A percentile compares a stretch with the other conserved stretches of the same genome.
Evolutionary conservation across 2,329 filamentous ascomycete species (phyloP).

Genomic region (Exophiala alcalophila): DNA sequence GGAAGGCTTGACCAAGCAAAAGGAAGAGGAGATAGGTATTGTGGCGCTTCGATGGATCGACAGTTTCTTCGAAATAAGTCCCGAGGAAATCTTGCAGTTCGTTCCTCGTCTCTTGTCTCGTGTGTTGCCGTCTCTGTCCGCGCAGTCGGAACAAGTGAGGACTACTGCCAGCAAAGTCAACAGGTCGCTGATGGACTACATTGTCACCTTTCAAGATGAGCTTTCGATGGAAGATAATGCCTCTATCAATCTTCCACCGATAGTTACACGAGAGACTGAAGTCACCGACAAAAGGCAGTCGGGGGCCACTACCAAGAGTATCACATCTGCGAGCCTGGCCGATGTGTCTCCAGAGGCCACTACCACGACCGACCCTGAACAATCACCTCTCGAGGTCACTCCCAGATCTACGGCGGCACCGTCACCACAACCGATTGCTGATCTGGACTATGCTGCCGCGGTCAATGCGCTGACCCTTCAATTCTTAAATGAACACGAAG

Average conservation of each 20-base stretch:
- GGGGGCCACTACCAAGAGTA: slow-evolving; percentile 39
- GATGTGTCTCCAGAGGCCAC: slow-evolving; percentile 14
- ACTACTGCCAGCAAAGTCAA: slow-evolving; percentile 88
- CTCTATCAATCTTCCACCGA: slow-evolving; percentile 44
- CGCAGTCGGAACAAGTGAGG: slow-evolving; percentile 82
- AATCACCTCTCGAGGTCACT: slow-evolving; percentile 33
- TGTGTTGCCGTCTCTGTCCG: slow-evolving; percentile 90
- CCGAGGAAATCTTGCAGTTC: slow-evolving; percentile 92
- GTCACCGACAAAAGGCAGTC: slow-evolving; percentile 30
- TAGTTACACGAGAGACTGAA: slow-evolving; percentile 30
- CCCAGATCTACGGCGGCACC: slow-evolving; percentile 46
- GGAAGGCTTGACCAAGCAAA: slow-evolving; percentile 52
- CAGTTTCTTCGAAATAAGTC: slow-evolving; percentile 93
- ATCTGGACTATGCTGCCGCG: slow-evolving; percentile 93
- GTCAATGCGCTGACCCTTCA: slow-evolving; percentile 90
- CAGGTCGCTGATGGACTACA: slow-evolving; percentile 85
- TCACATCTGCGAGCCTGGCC: slow-evolving; percentile 4
- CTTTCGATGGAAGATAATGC: slow-evolving; percentile 31
- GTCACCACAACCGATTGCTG: slow-evolving; percentile 47
- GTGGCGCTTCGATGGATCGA: slow-evolving; percentile 94
- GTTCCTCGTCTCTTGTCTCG: slow-evolving; percentile 89
- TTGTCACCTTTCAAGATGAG: slow-evolving; percentile 78
- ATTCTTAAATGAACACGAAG: slow-evolving; percentile 95
- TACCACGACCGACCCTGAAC: slow-evolving; percentile 14
- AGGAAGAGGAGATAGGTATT: slow-evolving; percentile 75